A percentile compares a stretch with the other conserved stretches of the same genome.
Evolutionary conservation across 2,329 filamentous ascomycete species (phyloP).

Genomic region (Aureobasidium subglaciale): DNA sequence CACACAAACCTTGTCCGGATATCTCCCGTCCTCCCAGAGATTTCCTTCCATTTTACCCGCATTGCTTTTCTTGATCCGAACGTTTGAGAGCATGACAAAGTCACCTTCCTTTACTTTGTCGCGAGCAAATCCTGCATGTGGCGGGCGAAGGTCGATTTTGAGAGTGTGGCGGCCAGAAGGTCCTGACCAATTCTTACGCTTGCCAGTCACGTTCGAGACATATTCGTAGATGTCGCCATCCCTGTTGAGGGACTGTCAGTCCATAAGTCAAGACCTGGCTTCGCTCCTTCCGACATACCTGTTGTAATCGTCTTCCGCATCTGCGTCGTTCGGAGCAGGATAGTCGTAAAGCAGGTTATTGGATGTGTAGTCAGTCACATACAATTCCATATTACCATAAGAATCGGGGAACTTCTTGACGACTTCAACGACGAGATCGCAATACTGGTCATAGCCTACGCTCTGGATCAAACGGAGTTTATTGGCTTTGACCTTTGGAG

Average conservation of each 20-base stretch:
- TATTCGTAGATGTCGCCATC: constrained; percentile 55
- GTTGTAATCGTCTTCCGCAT: constrained; percentile 10
- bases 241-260: constrained; percentile 22
- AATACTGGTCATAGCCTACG: constrained; percentile 50
- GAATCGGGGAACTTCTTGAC: constrained; percentile 46
- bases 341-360: constrained; percentile 59
- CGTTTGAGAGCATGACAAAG: constrained; percentile 62
- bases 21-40: constrained; percentile 54
- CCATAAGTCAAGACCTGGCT: too few relatives aligned
- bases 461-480: constrained; percentile 63
- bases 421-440: constrained; percentile 66
- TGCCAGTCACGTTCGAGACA: constrained; percentile 18
- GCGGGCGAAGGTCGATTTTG: constrained; percentile 63
- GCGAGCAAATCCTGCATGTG: constrained; percentile 56
- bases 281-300: not conserved
- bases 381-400: constrained; percentile 50
- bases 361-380: constrained; percentile 76
- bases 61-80: constrained; percentile 58
- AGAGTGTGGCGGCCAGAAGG: constrained; percentile 68
- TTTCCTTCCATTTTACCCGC: constrained; percentile 60
- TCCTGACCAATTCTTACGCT: constrained; percentile 55
- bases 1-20: constrained; percentile 52
- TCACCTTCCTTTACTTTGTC: constrained; percentile 50
- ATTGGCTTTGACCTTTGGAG: constrained; percentile 26
- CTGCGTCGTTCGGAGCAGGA: constrained; percentile 30